Percentiles rank a stretch among this genome's conserved stretches.
Evolutionary conservation across 1,284 basidiomycete species (phyloP).

Genomic region (Ganoderma sp.): DNA sequence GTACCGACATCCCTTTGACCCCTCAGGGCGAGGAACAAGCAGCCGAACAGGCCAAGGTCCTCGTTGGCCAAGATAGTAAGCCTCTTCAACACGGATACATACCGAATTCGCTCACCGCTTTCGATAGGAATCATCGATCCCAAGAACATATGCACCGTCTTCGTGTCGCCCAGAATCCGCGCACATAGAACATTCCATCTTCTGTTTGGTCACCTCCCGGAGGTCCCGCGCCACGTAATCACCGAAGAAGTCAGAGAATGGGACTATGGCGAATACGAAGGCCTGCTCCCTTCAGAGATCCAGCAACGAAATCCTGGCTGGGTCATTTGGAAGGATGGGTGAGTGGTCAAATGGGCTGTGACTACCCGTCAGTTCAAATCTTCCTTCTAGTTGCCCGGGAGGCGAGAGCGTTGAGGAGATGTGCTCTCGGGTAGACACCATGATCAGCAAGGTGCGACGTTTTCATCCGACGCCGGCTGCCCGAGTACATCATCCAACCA

Average conservation of each 20-base stretch:
- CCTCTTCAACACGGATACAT: slow-evolving; percentile 40
- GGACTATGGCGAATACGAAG: slow-evolving; percentile 94
- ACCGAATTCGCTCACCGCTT: slow-evolving; percentile 17
- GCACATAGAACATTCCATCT: slow-evolving; percentile 88
- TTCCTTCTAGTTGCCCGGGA: slow-evolving; percentile 70
- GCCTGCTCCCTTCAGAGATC: slow-evolving; percentile 78
- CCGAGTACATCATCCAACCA: not conserved
- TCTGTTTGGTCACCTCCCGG: slow-evolving; percentile 64
- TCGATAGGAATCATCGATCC: slow-evolving; percentile 79
- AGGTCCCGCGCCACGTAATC: slow-evolving; percentile 58
- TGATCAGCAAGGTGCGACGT: slow-evolving; percentile 67
- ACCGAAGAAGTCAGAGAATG: slow-evolving; percentile 81
- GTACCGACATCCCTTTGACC: slow-evolving; percentile 87
- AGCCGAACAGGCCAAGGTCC: slow-evolving; percentile 61
- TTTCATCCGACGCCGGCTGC: not conserved
- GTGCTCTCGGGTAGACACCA: slow-evolving; percentile 75
- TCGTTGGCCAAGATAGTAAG: slow-evolving; percentile 80
- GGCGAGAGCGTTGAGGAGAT: slow-evolving; percentile 87
- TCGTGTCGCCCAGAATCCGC: slow-evolving; percentile 84
- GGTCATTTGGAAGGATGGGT: slow-evolving; percentile 87
- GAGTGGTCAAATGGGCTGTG: slow-evolving; percentile 32
- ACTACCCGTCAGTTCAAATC: not conserved
- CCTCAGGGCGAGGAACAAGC: slow-evolving; percentile 80
- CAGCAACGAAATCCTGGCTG: slow-evolving; percentile 68
- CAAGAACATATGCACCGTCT: slow-evolving; percentile 73